Base-by-base conservation (phyloP, 75 land plant species). In the Selaginella moellendorffii region DNA sequence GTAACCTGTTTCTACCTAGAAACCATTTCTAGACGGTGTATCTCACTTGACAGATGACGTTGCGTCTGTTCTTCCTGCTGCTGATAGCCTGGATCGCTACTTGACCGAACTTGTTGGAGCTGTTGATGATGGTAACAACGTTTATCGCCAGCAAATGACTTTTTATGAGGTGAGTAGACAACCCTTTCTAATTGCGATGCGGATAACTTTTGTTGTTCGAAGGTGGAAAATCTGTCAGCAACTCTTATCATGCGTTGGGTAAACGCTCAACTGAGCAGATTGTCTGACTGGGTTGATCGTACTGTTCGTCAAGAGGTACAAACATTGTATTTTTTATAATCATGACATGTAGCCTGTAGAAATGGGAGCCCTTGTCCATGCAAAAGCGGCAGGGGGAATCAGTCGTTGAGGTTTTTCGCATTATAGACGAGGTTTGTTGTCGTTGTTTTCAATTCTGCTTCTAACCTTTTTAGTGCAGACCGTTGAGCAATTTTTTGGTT, bases 21-120 rank as follows among this genome's bases (percentile, higher is more conserved):
- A 78, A 83, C 97, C 97, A 61, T 92, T 92, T 61, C 81, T 92
- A 61, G 87, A 80, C 70, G 81, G 84, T 59, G 86, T 80, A 52
- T 80, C 86, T 28, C 88, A 89, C 74, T 77, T 92, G 26, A 85
- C 95, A 0, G 97, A 92, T 71, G 97, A 92, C 77, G 95, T 83
- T 1, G 85, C 85, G 30, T 80, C 86, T 52, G 95, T 92, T 14
- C 80, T 88, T 58, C 82, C 95, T 29, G 90, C 87, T 71, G 97
- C 97, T 68, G 87, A 88, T 69, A 78, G 79, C 70, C 78, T 92
- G 53, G 97, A 92, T 54, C 84, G 81, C 54, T 77, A 74, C 72
- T 66, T 88, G 42, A 53, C 81, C 54, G 61, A 68, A 29, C 69
- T 85, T 46, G 73, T 92, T 24, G 65, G 77, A 65, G 77, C 70